A percentile compares a stretch with the other conserved stretches of the same genome.
Conservation (phyloP, 1,284 basidiomycete species). For the Caloboletus firmus region DNA sequence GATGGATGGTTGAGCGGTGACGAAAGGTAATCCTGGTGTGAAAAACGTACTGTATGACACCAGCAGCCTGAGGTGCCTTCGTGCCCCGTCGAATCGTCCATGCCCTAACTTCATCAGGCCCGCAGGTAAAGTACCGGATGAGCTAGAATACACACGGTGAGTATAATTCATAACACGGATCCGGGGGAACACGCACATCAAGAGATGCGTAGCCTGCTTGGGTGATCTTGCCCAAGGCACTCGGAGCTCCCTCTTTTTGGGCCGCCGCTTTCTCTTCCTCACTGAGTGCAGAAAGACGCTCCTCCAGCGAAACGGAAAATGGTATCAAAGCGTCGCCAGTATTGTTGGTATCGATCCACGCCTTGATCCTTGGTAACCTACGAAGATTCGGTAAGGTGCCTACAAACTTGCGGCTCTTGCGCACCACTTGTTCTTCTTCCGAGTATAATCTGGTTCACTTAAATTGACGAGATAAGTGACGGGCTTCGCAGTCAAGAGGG, state of each 20-base stretch:
- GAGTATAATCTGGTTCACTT: slow-evolving; percentile 91
- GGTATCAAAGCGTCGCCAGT: slow-evolving; percentile 95
- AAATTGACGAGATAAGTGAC: slow-evolving; percentile 99
- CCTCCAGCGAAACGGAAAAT: slow-evolving; percentile 95
- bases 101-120: slow-evolving; percentile 94
- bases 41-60: slow-evolving; percentile 89
- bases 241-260: slow-evolving; percentile 71
- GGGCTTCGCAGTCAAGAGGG: slow-evolving; percentile 94
- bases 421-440: slow-evolving; percentile 99
- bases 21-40: slow-evolving; percentile 6
- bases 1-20: slow-evolving; percentile 8
- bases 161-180: not conserved
- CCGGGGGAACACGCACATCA: slow-evolving; percentile 51
- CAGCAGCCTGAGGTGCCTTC: slow-evolving; percentile 96
- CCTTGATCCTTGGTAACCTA: slow-evolving; percentile 96
- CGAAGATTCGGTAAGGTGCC: not conserved
- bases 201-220: slow-evolving; percentile 87
- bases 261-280: slow-evolving; percentile 76
- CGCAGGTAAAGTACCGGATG: slow-evolving; percentile 97
- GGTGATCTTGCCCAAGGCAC: slow-evolving; percentile 88
- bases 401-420: slow-evolving; percentile 7
- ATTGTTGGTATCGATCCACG: slow-evolving; percentile 97
- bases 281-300: slow-evolving; percentile 74
- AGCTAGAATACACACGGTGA: slow-evolving; percentile 47
- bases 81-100: slow-evolving; percentile 96